Evolutionary conservation across 495 filamentous ascomycete genomes (phyloP).

Genomic region (Hypoxylon lenormandii): DNA sequence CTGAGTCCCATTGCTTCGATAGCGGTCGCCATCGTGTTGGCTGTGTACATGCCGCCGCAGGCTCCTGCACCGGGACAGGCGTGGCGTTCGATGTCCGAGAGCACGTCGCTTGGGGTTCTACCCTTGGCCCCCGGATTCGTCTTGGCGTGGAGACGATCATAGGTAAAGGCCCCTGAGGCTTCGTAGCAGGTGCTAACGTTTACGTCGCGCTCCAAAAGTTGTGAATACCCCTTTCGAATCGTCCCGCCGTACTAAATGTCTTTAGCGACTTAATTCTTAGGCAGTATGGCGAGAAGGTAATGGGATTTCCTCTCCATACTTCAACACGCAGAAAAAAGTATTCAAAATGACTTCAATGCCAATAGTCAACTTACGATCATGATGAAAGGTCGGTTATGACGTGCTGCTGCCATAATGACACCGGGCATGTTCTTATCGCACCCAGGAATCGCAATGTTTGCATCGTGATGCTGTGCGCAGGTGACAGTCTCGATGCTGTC

Average conservation of each 20-base stretch:
- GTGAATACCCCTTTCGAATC: slow-evolving; percentile 85
- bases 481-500: slow-evolving; percentile 95
- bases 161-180: slow-evolving; percentile 86
- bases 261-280: not conserved
- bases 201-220: slow-evolving; percentile 80
- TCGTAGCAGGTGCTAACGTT: slow-evolving; percentile 94
- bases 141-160: slow-evolving; percentile 70
- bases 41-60: slow-evolving; percentile 98
- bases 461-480: slow-evolving; percentile 88
- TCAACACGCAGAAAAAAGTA: not conserved
- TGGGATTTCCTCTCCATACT: not conserved
- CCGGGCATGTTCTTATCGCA: slow-evolving; percentile 99
- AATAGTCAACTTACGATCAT: slow-evolving; percentile 59
- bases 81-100: slow-evolving; percentile 86
- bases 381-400: slow-evolving; percentile 86
- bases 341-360: not conserved
- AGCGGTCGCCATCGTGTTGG: slow-evolving; percentile 96
- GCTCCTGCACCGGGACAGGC: slow-evolving; percentile 91
- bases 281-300: not conserved
- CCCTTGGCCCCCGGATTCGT: slow-evolving; percentile 51
- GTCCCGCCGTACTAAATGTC: slow-evolving; percentile 79
- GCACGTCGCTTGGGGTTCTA: slow-evolving; percentile 76
- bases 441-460: slow-evolving; percentile 92
- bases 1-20: slow-evolving; percentile 95
- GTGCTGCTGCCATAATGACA: slow-evolving; percentile 72